Percentiles rank a stretch among this genome's conserved stretches.
Evolutionary conservation across 1,284 basidiomycete species (phyloP).

Genomic region (Taiwanofungus camphoratus): DNA sequence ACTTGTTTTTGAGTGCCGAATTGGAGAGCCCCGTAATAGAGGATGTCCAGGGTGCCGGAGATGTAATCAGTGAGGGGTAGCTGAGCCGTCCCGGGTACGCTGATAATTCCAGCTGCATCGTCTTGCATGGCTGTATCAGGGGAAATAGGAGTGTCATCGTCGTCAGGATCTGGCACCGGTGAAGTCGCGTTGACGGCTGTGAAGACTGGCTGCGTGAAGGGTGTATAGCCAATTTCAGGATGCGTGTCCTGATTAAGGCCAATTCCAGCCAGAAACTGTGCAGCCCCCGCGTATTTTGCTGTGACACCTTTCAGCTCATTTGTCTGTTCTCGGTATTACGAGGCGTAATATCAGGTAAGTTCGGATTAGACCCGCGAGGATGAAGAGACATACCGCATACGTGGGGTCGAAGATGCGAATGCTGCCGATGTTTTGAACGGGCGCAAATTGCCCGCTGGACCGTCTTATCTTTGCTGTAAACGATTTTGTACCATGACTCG

Average conservation of each 20-base stretch:
- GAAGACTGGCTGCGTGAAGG: constrained; percentile 21
- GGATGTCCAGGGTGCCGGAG: constrained; percentile 34
- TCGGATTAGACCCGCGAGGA: neutral
- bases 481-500: neutral
- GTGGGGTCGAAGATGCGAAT: constrained; percentile 17
- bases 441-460: neutral
- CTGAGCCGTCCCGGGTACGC: constrained; percentile 15
- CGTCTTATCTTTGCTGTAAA: constrained; percentile 9
- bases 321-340: too few species aligned
- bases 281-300: constrained; percentile 34
- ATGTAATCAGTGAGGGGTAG: constrained; percentile 37
- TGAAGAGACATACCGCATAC: constrained; percentile 12
- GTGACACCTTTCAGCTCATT: constrained; percentile 27
- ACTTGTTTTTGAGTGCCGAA: constrained; percentile 44
- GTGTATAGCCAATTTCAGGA: constrained; percentile 19
- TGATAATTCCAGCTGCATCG: constrained; percentile 11
- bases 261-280: constrained; percentile 30
- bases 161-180: constrained; percentile 1
- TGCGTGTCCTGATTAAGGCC: constrained; percentile 28
- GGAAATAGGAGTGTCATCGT: constrained; percentile 4
- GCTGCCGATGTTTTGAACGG: neutral
- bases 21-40: constrained; percentile 44
- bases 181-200: constrained; percentile 5
- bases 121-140: constrained; percentile 3
- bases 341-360: neutral